Base-by-base conservation (phyloP, 352 stramenopile genomes). In the Phytophthora capsici region DNA sequence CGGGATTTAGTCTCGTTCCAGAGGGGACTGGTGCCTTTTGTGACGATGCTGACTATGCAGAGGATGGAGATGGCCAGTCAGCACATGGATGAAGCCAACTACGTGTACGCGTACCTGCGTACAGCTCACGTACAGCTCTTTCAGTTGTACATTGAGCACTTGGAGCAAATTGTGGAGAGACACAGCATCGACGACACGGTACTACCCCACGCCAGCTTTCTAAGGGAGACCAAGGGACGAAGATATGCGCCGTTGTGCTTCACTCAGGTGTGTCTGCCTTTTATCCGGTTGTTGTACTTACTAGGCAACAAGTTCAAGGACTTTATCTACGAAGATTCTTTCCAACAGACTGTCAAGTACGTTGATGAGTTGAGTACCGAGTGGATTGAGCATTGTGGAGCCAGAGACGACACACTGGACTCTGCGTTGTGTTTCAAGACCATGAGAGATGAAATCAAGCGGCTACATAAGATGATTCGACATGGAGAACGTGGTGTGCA, bases 271-370 rank as follows among this genome's bases (percentile, higher is more conserved):
- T 66, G 69, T 48, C 66, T 82, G 1, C 74, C 70, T 7, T 69
- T 69, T 49, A 53, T 86, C 28, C 63, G 63, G 22, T 36, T 86
- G 63, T 34, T 86, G 19, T 66, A 74, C 37, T 41, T 81, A 34
- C 28, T 86, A 12, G 73, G 63, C 16, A 81, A 60, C 60, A 82
- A 80, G 54, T 86, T 86, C 50, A 65, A 69, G n/a, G 75, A 83
- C 7, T 65, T 80, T 17, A 63, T 78, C n/a, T 82, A 78, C 32
- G 68, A 83, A 26, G 38, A 75, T 4, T 2, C 52, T 5, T 85
- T 77, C 49, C 64, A 59, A 14, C 52, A 68, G 14, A 73, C 71
- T 6, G 49, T 75, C 8, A 23, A 67, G 0, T 60, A 70, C 6
- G 40, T 77, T 0, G 55, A 66, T 9, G 38, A 50, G 32, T 54